Conservation (phyloP, 371 early-diverging fungal species). For the Apophysomyces ossiformis region DNA sequence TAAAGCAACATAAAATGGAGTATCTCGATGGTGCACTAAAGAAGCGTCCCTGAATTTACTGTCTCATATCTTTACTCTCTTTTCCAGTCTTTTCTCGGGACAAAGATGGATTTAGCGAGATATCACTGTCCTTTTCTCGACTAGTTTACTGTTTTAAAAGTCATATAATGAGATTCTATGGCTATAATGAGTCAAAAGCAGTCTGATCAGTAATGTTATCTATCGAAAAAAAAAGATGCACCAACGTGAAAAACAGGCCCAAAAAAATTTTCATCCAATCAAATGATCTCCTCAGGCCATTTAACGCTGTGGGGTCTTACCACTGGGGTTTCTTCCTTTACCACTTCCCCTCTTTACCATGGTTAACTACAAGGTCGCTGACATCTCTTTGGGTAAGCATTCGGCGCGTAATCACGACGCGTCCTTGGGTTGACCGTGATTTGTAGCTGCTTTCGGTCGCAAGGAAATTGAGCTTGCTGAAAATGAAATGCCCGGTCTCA, state of each 20-base stretch:
- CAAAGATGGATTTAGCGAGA: too few relatives aligned
- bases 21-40: too few relatives aligned
- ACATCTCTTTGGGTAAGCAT: slow-evolving; percentile 86
- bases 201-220: too few relatives aligned
- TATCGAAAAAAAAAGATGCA: too few relatives aligned
- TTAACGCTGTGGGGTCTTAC: not conserved
- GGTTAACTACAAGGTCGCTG: slow-evolving; percentile 60
- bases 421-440: not conserved
- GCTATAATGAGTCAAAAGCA: too few relatives aligned
- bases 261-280: slow-evolving; percentile 11
- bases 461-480: slow-evolving; percentile 63
- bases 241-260: not conserved
- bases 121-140: too few relatives aligned
- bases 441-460: slow-evolving; percentile 41
- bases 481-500: slow-evolving; percentile 99
- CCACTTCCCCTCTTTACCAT: slow-evolving; percentile 11
- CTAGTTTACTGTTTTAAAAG: too few relatives aligned
- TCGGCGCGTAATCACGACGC: not conserved
- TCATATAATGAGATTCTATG: too few relatives aligned
- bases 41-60: too few relatives aligned
- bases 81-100: too few relatives aligned
- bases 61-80: too few relatives aligned
- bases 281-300: not conserved
- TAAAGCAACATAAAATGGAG: too few relatives aligned
- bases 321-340: not conserved